Percentiles rank a stretch among this genome's conserved stretches.
Evolutionary conservation across 164 flowering plant species (phyloP).

Genomic region (Nymphaea colorata): DNA sequence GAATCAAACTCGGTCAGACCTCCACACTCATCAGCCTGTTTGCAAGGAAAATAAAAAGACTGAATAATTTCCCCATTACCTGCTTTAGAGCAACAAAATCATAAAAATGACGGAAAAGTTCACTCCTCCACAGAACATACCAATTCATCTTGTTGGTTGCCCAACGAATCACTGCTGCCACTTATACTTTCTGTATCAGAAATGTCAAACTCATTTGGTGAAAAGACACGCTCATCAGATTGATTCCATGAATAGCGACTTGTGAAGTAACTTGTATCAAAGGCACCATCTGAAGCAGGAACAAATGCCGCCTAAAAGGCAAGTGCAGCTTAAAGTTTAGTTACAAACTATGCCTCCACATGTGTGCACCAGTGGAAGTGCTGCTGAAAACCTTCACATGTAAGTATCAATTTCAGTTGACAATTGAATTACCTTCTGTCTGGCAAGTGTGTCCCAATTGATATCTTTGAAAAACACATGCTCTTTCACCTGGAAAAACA

Average conservation of each 20-base stretch:
- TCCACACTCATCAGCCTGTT: slow-evolving; percentile 81
- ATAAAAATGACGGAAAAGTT: not conserved
- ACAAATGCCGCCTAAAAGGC: slow-evolving; percentile 88
- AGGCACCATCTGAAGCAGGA: slow-evolving; percentile 83
- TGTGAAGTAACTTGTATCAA: slow-evolving; percentile 97
- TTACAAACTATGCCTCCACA: not conserved
- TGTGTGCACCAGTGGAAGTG: not conserved
- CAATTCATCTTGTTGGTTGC: slow-evolving; percentile 85
- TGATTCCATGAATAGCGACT: slow-evolving; percentile 89
- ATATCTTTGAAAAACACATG: slow-evolving; percentile 88
- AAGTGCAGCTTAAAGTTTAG: not conserved
- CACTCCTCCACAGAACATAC: slow-evolving; percentile 16
- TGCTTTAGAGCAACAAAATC: too few relatives aligned
- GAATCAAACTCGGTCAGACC: slow-evolving; percentile 82
- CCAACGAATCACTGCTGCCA: slow-evolving; percentile 70
- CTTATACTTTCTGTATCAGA: slow-evolving; percentile 78
- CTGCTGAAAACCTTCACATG: not conserved
- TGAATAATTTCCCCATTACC: too few relatives aligned
- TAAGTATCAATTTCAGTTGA: slow-evolving; percentile 4
- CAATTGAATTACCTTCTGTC: slow-evolving; percentile 66
- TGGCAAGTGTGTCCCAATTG: slow-evolving; percentile 97
- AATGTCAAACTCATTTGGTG: slow-evolving; percentile 64
- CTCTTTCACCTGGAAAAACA: slow-evolving; percentile 68
- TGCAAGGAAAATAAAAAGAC: not conserved
- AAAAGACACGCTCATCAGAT: slow-evolving; percentile 50